phyloP scores from a whole-genome alignment of 169 alveolate species.

The Eimeria falciformis region DNA sequence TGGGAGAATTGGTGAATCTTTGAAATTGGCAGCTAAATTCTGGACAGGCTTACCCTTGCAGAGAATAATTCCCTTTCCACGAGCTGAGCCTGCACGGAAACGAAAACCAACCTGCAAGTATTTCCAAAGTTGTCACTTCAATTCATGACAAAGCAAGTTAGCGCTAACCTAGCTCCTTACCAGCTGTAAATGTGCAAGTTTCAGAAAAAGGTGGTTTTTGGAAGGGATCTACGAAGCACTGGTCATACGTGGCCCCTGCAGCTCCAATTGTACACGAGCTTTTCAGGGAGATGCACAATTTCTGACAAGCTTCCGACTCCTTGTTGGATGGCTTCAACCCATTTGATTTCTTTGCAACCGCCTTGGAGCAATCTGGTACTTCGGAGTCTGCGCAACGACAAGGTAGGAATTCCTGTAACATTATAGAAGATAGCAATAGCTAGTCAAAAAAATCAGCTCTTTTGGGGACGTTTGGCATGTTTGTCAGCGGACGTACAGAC shows the following conservation, averaged over 20 bases:
- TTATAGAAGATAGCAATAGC: too few relatives aligned
- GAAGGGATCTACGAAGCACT: conserved; percentile 7
- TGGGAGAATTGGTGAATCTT: background rate
- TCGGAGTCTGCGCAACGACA: background rate
- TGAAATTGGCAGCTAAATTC: background rate
- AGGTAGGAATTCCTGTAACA: background rate
- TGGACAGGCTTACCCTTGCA: conserved; percentile 23
- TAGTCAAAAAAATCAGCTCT: too few relatives aligned
- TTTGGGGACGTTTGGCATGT: too few relatives aligned
- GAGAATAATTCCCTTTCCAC: conserved; percentile 29
- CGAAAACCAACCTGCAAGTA: background rate
- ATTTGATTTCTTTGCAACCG: background rate
- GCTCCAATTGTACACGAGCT: background rate
- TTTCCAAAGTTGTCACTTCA: background rate
- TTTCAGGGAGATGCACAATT: background rate
- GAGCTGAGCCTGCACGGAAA: background rate
- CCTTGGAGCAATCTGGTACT: conserved; percentile 46
- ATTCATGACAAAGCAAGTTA: background rate
- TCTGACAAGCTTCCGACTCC: background rate
- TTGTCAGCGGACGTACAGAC: conserved; percentile 16
- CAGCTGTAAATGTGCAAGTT: background rate
- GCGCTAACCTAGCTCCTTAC: background rate
- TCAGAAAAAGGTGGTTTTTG: background rate
- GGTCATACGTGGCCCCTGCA: background rate
- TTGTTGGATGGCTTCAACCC: background rate